These are phyloP conservation scores for Boletus bicolor DNA, from an alignment of 768 basidiomycete species.

Conservation along the genomic window DNA sequence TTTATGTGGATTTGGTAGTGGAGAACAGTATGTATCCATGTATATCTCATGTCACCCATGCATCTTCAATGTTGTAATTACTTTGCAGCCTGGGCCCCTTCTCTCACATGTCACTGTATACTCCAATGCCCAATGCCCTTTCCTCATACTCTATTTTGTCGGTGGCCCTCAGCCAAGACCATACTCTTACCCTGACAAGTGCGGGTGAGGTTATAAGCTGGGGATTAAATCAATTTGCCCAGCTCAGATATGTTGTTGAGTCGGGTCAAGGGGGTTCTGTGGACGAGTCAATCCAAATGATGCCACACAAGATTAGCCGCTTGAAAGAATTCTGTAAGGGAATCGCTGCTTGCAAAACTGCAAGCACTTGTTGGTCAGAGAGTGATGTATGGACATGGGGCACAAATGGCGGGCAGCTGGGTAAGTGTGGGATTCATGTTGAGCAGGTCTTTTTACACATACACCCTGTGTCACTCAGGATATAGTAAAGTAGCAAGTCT, in stretches of 20 bases:
- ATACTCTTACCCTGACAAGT: constrained; percentile 81
- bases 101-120: constrained; percentile 71
- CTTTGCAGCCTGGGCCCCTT: constrained; percentile 61
- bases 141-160: constrained; percentile 55
- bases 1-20: constrained; percentile 86
- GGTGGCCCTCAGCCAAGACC: constrained; percentile 90
- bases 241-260: constrained; percentile 86
- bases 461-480: too few species aligned
- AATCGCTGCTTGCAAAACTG: too few species aligned
- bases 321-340: too few species aligned
- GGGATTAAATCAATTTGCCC: constrained; percentile 86
- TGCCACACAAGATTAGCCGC: too few species aligned
- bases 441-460: too few species aligned
- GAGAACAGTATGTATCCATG: constrained; percentile 61
- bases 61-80: neutral
- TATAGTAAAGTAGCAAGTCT: too few species aligned
- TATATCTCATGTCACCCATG: neutral
- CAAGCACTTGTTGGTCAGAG: too few species aligned
- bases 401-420: too few species aligned
- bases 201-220: constrained; percentile 84
- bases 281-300: too few species aligned
- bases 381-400: too few species aligned
- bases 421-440: too few species aligned
- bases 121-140: constrained; percentile 57
- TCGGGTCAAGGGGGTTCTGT: too few species aligned